Conservation (phyloP, 257 asterid species). For the Ophiorrhiza pumila region DNA sequence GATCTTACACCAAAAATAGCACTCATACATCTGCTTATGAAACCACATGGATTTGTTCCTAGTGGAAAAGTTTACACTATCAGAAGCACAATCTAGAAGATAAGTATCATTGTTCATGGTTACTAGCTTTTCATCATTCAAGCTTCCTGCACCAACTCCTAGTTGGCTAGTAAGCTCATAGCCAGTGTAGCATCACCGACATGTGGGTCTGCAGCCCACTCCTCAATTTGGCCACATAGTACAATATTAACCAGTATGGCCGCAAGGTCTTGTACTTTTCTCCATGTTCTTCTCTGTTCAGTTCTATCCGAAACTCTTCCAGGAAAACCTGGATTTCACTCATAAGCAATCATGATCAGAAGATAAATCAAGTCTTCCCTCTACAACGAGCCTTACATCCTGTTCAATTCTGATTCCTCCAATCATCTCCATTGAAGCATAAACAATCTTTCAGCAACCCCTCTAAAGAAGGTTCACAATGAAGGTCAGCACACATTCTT, state of each 20-base stretch:
- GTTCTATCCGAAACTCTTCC: conserved; percentile 38
- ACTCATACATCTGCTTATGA: neutral
- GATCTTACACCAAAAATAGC: conserved; percentile 2
- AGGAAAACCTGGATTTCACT: conserved; percentile 32
- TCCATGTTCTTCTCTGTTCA: conserved; percentile 43
- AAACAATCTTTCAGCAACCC: conserved; percentile 26
- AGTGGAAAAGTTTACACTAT: neutral
- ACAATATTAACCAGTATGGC: conserved; percentile 35
- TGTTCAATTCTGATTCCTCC: conserved; percentile 22
- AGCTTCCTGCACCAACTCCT: conserved; percentile 21
- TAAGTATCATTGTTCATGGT: conserved; percentile 1
- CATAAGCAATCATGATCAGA: conserved; percentile 31
- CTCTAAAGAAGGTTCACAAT: conserved; percentile 40
- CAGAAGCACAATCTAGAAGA: conserved; percentile 5
- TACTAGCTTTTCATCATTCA: conserved; percentile 1
- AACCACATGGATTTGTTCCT: neutral
- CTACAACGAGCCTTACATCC: conserved; percentile 20
- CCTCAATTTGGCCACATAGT: conserved; percentile 22
- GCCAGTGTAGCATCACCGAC: conserved; percentile 33
- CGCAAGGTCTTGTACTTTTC: conserved; percentile 63
- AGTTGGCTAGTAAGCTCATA: conserved; percentile 22
- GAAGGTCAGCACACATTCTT: conserved; percentile 54
- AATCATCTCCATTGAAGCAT: conserved; percentile 15
- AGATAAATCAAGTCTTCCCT: conserved; percentile 32
- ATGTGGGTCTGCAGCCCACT: conserved; percentile 56